A percentile compares a stretch with the other conserved stretches of the same genome.
phyloP scores from a whole-genome alignment of 2,329 filamentous ascomycete genomes.

The Pseudogymnoascus sp. region DNA sequence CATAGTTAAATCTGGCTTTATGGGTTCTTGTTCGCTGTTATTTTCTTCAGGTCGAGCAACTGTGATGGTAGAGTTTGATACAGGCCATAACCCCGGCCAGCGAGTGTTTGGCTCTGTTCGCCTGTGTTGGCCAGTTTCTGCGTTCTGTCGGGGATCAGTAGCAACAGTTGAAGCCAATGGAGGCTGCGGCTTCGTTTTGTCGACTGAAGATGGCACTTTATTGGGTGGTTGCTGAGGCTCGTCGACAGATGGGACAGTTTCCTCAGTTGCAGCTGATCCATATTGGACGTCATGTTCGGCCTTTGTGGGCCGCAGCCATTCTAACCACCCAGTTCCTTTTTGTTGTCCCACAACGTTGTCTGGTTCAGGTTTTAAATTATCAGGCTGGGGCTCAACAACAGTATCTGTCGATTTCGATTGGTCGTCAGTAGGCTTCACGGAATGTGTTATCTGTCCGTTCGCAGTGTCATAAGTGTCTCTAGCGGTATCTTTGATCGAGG shows the following conservation, averaged over 20 bases:
- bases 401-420: not conserved
- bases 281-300: not conserved
- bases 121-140: not conserved
- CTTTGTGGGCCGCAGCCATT: constrained; percentile 1
- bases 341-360: not conserved
- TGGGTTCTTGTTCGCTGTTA: constrained; percentile 25
- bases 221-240: not conserved
- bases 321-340: not conserved
- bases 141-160: not conserved
- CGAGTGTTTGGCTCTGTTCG: constrained; percentile 1
- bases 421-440: not conserved
- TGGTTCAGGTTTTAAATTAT: not conserved
- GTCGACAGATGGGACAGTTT: not conserved
- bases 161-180: not conserved
- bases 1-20: constrained; percentile 35
- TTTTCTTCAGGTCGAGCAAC: constrained; percentile 16
- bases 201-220: not conserved
- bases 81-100: constrained; percentile 18
- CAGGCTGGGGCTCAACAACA: not conserved
- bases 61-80: constrained; percentile 16
- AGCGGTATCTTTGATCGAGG: not conserved
- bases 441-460: not conserved
- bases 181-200: not conserved
- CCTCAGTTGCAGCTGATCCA: not conserved
- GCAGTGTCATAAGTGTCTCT: not conserved